These are phyloP conservation scores for Macrolepiota fuliginosa DNA, from an alignment of 768 basidiomycete genomes.

Conservation along the genomic window DNA sequence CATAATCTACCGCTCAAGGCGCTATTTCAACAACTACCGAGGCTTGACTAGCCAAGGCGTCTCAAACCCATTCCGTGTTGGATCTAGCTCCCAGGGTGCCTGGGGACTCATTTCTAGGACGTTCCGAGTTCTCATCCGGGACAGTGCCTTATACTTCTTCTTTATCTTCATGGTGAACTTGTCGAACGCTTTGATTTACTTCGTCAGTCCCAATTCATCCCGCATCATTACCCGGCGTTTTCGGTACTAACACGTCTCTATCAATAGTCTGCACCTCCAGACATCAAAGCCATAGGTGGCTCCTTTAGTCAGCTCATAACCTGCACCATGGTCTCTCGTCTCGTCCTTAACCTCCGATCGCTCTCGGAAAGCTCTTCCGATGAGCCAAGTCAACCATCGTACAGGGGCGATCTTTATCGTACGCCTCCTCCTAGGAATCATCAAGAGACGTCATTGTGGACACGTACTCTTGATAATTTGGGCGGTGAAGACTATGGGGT, in stretches of 20 bases:
- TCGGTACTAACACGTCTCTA: no score
- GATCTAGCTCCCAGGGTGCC: neutral
- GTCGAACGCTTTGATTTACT: constrained; percentile 24
- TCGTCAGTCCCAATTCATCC: constrained; percentile 18
- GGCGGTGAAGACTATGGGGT: neutral
- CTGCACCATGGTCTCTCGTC: constrained; percentile 26
- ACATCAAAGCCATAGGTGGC: constrained; percentile 29
- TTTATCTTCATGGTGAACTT: constrained; percentile 25
- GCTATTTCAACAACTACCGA: constrained; percentile 8
- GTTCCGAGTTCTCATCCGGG: constrained; percentile 24
- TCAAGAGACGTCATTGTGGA: neutral
- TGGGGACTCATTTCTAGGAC: constrained; percentile 13
- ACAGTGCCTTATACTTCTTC: constrained; percentile 27
- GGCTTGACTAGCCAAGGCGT: neutral
- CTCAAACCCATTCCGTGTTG: neutral
- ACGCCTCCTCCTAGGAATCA: neutral
- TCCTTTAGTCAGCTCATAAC: constrained; percentile 30
- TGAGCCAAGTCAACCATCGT: neutral
- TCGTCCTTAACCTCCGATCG: constrained; percentile 28
- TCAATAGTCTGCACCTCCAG: constrained; percentile 19
- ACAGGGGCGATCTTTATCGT: neutral
- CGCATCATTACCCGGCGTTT: no score
- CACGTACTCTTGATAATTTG: neutral
- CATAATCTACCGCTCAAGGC: constrained; percentile 16
- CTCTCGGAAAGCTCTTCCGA: neutral